Evolutionary conservation across 1,284 basidiomycete genomes (phyloP).

Genomic region (Cutaneotrichosporon sp.): DNA sequence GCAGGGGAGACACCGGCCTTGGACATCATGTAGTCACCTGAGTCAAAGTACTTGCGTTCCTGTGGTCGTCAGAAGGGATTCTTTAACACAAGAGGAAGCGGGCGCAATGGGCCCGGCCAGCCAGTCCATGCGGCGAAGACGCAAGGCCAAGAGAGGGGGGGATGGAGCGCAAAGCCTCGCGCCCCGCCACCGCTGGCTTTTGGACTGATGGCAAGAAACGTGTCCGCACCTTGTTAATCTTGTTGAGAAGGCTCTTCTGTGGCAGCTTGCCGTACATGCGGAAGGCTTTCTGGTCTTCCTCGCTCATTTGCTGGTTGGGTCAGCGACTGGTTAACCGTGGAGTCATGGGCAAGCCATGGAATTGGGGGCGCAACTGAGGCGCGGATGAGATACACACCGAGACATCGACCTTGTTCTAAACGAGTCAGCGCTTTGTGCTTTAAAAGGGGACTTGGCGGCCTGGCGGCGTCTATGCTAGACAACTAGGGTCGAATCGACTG

Average conservation of each 20-base stretch:
- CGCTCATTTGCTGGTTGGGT: slow-evolving; percentile 67
- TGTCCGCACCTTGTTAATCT: slow-evolving; percentile 79
- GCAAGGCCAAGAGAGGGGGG: no score
- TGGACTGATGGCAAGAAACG: not conserved
- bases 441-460: no score
- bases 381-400: slow-evolving; percentile 32
- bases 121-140: no score
- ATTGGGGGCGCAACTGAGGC: not conserved
- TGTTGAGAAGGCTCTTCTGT: slow-evolving; percentile 82
- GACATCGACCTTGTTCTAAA: slow-evolving; percentile 49
- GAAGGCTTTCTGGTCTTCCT: slow-evolving; percentile 92
- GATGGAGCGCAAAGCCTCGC: not conserved
- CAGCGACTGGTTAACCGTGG: not conserved
- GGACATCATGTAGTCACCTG: slow-evolving; percentile 91
- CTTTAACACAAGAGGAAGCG: not conserved
- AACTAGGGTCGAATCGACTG: no score
- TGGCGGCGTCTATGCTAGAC: no score
- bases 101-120: no score
- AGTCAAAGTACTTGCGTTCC: slow-evolving; percentile 98
- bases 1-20: slow-evolving; percentile 86
- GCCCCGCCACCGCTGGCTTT: not conserved
- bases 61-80: slow-evolving; percentile 45
- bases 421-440: slow-evolving; percentile 1
- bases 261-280: slow-evolving; percentile 92
- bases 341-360: no score